Evolutionary conservation across 2,329 filamentous ascomycete species (phyloP).

Genomic region (Penicillium crustosum): DNA sequence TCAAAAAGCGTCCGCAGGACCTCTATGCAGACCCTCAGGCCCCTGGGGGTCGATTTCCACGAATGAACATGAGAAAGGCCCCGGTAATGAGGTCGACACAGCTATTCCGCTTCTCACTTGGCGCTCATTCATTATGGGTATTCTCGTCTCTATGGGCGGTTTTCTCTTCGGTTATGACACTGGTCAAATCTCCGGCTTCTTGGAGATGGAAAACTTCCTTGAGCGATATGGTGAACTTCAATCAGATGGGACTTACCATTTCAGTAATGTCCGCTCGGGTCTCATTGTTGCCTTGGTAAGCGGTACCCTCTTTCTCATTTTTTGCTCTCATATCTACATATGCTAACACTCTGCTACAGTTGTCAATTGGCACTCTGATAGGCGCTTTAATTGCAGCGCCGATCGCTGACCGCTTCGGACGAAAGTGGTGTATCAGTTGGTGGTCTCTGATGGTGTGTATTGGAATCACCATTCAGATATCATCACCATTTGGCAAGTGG

Average conservation of each 20-base stretch:
- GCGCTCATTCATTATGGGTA: constrained; percentile 35
- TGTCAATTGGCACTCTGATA: constrained; percentile 46
- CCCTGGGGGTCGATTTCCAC: constrained; percentile 20
- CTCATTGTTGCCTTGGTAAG: constrained; percentile 45
- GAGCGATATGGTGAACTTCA: constrained; percentile 37
- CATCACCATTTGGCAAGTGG: constrained; percentile 39
- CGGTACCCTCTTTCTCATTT: not conserved
- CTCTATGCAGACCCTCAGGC: constrained; percentile 4
- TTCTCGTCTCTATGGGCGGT: constrained; percentile 49
- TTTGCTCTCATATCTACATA: not conserved
- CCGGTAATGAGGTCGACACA: constrained; percentile 20
- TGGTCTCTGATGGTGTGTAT: constrained; percentile 43
- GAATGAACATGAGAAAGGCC: constrained; percentile 21
- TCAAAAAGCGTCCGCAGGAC: constrained; percentile 19
- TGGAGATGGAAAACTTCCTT: constrained; percentile 45
- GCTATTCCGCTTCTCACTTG: constrained; percentile 36
- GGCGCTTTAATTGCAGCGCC: constrained; percentile 44
- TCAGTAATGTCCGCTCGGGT: constrained; percentile 44
- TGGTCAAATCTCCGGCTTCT: constrained; percentile 47
- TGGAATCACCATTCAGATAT: constrained; percentile 47
- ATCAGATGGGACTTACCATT: constrained; percentile 34
- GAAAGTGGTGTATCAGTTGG: constrained; percentile 43
- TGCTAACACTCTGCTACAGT: constrained; percentile 21
- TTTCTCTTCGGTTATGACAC: constrained; percentile 47
- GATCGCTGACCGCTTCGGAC: constrained; percentile 44